Percentiles rank a stretch among this genome's conserved stretches.
These are phyloP conservation scores for Sporisorium iseilematis-ciliati DNA, from an alignment of 1,284 basidiomycete species.

Conservation along the genomic window DNA sequence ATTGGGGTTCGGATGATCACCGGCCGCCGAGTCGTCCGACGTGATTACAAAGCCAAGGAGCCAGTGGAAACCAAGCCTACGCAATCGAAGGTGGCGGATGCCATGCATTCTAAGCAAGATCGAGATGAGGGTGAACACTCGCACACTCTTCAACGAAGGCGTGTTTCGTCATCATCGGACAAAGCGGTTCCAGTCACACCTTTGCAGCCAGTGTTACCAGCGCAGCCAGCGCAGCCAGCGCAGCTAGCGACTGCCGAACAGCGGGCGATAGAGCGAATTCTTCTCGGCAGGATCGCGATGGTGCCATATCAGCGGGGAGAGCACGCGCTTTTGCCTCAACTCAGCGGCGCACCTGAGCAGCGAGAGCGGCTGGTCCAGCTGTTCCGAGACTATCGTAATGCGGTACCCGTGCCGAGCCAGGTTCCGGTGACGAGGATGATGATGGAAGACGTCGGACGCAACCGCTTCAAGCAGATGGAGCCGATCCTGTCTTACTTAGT, in stretches of 20 bases:
- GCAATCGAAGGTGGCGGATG: no score
- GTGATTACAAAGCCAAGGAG: background rate
- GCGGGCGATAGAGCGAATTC: background rate
- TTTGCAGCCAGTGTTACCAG: no score
- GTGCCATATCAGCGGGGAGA: background rate
- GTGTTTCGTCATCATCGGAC: no score
- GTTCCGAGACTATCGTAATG: conserved; percentile 1
- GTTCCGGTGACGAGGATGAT: background rate
- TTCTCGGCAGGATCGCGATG: background rate
- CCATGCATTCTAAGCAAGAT: no score
- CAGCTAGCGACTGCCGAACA: background rate
- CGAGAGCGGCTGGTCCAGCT: background rate
- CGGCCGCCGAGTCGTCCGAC: background rate
- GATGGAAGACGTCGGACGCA: conserved; percentile 3
- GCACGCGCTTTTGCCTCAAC: background rate
- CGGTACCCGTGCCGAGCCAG: background rate
- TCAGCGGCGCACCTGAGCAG: background rate
- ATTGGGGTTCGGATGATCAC: background rate
- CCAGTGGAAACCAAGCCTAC: no score
- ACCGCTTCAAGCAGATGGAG: conserved; percentile 14
- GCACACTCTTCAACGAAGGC: no score
- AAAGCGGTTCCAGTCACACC: no score
- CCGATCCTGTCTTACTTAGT: conserved; percentile 13
- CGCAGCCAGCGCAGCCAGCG: no score
- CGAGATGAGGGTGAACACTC: no score